Conservation (phyloP, 23 red algal genomes). For the Gracilaria vermiculophylla region DNA sequence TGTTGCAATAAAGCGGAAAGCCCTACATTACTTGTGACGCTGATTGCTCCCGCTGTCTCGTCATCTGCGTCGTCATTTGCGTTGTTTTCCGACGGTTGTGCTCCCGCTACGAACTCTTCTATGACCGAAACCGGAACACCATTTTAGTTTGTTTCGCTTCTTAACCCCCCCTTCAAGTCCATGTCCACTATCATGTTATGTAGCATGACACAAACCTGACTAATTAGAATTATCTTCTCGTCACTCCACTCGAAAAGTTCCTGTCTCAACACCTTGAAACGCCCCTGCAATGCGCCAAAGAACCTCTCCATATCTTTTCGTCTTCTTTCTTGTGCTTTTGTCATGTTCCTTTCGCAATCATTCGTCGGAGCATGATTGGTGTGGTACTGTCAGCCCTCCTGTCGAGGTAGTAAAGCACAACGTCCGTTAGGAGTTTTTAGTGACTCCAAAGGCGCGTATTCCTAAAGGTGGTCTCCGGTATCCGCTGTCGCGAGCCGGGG, state of each 20-base stretch:
- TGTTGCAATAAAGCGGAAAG: not conserved
- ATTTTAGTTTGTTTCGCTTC: not conserved
- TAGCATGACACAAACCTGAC: conserved; percentile 5
- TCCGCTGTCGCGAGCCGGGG: no score
- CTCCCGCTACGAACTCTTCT: not conserved
- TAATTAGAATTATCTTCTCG: not conserved
- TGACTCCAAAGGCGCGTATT: no score
- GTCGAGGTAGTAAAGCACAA: no score
- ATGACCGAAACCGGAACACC: not conserved
- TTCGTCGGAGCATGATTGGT: not conserved
- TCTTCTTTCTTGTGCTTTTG: not conserved
- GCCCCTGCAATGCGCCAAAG: conserved; percentile 23
- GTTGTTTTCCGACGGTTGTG: not conserved
- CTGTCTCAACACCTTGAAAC: not conserved
- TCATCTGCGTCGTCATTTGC: no score
- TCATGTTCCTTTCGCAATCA: not conserved
- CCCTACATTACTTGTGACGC: not conserved
- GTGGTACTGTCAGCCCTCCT: no score
- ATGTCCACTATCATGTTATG: conserved; percentile 18
- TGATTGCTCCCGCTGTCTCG: no score
- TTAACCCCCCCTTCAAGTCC: not conserved
- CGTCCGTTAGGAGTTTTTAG: no score
- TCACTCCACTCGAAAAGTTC: not conserved
- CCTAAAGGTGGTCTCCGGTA: no score
- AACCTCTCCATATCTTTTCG: conserved; percentile 42